Evolutionary conservation across 306 rosid species (phyloP).

Genomic region (Begonia masoniana): DNA sequence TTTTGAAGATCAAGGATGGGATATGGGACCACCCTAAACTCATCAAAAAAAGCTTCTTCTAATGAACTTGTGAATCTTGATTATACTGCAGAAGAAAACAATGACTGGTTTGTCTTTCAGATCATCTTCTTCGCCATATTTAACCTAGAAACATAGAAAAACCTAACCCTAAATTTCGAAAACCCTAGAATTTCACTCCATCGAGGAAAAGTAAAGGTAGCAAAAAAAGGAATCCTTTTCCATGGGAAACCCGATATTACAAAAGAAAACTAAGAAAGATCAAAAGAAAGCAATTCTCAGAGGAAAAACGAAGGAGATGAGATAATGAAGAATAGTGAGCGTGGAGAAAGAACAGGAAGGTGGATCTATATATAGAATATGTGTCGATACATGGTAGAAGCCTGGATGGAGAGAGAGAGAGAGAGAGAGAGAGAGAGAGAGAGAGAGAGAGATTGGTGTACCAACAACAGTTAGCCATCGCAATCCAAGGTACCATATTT

Average conservation of each 20-base stretch:
- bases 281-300: too few species aligned
- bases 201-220: too few species aligned
- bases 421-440: slow-evolving; percentile 17
- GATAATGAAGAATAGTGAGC: too few species aligned
- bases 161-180: too few species aligned
- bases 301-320: too few species aligned
- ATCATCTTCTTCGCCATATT: slow-evolving; percentile 3
- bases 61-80: slow-evolving; percentile 59
- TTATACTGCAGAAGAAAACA: slow-evolving; percentile 81
- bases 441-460: background rate
- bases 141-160: background rate
- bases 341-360: too few species aligned
- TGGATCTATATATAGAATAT: slow-evolving; percentile 2
- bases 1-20: background rate
- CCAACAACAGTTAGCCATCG: slow-evolving; percentile 52
- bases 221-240: too few species aligned
- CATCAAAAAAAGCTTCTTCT: slow-evolving; percentile 8
- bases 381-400: slow-evolving; percentile 5
- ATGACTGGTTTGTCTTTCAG: slow-evolving; percentile 23
- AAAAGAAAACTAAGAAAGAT: too few species aligned
- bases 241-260: too few species aligned
- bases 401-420: slow-evolving; percentile 5
- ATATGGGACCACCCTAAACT: background rate
- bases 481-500: slow-evolving; percentile 52
- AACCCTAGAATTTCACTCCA: too few species aligned